Conservation (phyloP, 73 alveolate genomes). For the Durusdinium trenchii region DNA sequence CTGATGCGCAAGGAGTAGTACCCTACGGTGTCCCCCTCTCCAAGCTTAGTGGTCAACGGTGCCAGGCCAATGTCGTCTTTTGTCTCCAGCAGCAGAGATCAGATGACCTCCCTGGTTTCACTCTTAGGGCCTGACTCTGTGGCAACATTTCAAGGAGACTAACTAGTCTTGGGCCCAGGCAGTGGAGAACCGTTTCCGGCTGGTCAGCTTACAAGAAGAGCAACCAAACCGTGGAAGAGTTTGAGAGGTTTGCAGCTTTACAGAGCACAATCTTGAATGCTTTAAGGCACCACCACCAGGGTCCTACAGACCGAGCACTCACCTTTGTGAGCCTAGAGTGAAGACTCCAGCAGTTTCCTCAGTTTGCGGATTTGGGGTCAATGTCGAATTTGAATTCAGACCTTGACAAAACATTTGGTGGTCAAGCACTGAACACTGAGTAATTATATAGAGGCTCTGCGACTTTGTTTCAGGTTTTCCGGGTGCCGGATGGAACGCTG, state of each 20-base stretch:
- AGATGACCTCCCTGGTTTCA: constrained; percentile 43
- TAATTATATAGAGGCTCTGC: too few species aligned
- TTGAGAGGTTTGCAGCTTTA: not conserved
- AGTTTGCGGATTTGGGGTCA: not conserved
- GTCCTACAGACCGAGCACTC: constrained; percentile 85
- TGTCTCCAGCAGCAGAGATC: constrained; percentile 78
- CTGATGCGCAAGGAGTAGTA: too few species aligned
- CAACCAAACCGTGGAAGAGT: not conserved
- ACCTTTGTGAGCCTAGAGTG: constrained; percentile 82
- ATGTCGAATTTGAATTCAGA: not conserved
- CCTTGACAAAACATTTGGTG: not conserved
- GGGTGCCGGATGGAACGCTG: constrained; percentile 24
- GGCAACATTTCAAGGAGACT: too few species aligned
- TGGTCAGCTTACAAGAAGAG: not conserved
- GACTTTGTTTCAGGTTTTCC: constrained; percentile 77
- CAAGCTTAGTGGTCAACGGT: not conserved
- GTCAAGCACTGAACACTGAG: not conserved
- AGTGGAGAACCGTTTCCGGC: constrained; percentile 65
- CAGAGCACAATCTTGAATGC: not conserved
- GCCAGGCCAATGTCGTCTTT: constrained; percentile 91
- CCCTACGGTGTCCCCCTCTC: too few species aligned
- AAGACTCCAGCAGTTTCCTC: constrained; percentile 59
- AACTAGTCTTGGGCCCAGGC: not conserved
- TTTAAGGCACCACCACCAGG: constrained; percentile 87
- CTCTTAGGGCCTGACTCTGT: not conserved